A percentile compares a stretch with the other conserved stretches of the same genome.
These are phyloP conservation scores for Dorcoceras hygrometricum DNA, from an alignment of 257 asterid genomes.

Conservation along the genomic window DNA sequence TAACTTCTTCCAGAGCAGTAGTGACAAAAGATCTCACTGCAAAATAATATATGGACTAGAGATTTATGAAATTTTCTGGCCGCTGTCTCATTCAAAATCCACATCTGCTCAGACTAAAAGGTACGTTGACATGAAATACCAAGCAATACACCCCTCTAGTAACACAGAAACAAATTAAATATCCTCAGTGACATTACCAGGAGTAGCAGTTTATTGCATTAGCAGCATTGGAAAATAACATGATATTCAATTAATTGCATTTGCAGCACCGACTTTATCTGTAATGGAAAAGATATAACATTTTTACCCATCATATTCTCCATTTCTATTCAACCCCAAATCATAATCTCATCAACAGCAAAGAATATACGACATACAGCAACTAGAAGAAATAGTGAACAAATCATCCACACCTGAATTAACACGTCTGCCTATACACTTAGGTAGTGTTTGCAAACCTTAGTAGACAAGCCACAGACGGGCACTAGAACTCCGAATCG, in stretches of 20 bases:
- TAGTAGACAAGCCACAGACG: constrained; percentile 16
- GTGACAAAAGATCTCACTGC: constrained; percentile 50
- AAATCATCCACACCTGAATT: constrained; percentile 19
- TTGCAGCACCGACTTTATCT: neutral
- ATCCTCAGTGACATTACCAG: neutral
- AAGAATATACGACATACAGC: neutral
- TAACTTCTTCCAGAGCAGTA: constrained; percentile 30
- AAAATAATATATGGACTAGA: constrained; percentile 23
- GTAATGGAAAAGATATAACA: neutral
- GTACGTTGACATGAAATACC: neutral
- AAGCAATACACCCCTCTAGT: neutral
- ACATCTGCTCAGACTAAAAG: neutral
- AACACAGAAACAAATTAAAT: neutral
- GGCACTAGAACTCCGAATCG: neutral
- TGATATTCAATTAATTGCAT: neutral
- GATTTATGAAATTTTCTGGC: neutral
- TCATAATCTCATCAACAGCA: neutral
- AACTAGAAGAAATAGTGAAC: neutral
- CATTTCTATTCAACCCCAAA: no score
- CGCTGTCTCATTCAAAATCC: neutral
- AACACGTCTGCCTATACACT: neutral
- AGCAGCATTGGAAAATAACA: no score
- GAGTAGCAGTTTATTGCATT: neutral
- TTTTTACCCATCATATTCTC: no score
- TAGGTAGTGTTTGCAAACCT: no score